A percentile compares a stretch with the other conserved stretches of the same genome.
These are phyloP conservation scores for Paramecium octaurelia DNA, from an alignment of 73 alveolate species.

Conservation along the genomic window DNA sequence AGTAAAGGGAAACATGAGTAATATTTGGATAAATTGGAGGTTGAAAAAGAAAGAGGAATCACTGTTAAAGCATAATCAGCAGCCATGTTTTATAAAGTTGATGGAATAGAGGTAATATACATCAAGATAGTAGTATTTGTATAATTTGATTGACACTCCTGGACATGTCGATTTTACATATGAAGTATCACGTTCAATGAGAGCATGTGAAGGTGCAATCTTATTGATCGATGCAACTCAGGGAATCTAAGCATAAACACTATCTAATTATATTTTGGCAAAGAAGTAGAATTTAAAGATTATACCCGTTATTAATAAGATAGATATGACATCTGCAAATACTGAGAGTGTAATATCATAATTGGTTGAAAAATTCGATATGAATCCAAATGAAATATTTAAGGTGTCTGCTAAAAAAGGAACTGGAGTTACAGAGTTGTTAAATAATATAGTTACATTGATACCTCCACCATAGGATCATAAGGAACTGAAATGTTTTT, in stretches of 20 bases:
- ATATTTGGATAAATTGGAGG: slow-evolving; percentile 64
- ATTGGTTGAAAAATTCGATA: slow-evolving; percentile 65
- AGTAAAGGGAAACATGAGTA: slow-evolving; percentile 50
- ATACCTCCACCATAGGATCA: slow-evolving; percentile 77
- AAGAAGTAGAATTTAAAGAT: slow-evolving; percentile 71
- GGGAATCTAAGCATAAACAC: slow-evolving; percentile 95
- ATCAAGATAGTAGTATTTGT: background rate
- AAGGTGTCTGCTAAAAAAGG: slow-evolving; percentile 86
- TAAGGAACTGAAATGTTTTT: slow-evolving; percentile 41
- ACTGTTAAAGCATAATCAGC: slow-evolving; percentile 92
- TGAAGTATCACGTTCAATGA: slow-evolving; percentile 75
- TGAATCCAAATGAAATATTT: slow-evolving; percentile 51
- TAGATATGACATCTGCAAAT: slow-evolving; percentile 80
- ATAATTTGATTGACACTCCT: slow-evolving; percentile 94
- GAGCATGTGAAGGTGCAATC: slow-evolving; percentile 95
- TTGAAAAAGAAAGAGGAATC: slow-evolving; percentile 90
- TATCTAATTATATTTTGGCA: slow-evolving; percentile 85
- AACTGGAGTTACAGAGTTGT: slow-evolving; percentile 68
- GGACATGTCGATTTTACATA: slow-evolving; percentile 95
- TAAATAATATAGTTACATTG: slow-evolving; percentile 69
- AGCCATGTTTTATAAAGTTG: slow-evolving; percentile 71
- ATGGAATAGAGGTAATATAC: background rate
- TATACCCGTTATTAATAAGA: slow-evolving; percentile 83
- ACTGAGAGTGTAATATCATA: slow-evolving; percentile 67
- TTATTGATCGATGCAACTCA: slow-evolving; percentile 87